Base-by-base conservation (phyloP, 352 stramenopile genomes). In the Phytophthora ramorum region DNA sequence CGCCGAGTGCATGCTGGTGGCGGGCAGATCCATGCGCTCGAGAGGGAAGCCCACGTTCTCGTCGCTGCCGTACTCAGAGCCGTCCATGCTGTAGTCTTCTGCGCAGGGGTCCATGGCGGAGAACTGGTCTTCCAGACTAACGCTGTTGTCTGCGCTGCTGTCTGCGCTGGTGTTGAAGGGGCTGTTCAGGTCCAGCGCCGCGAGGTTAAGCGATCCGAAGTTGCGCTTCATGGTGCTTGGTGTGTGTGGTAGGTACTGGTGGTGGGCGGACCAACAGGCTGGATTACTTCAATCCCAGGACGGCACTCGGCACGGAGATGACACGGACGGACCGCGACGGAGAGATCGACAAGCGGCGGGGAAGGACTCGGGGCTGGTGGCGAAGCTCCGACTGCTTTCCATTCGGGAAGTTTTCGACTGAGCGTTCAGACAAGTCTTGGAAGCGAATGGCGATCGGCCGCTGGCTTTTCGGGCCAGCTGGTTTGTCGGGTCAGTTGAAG, bases 171-270 rank as follows among this genome's bases (percentile, higher is more conserved):
- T 63, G 5, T 50, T 38, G 24, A 64, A 58, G 4, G 69, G 48
- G 20, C 43, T 57, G 20, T 66, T 61, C 41, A 82, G 62, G 60
- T 81, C 77, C 26, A 87, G 44, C 47, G 78, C 78, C n/a, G 70
- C 70, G 40, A 87, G 73, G 55, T 87, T 76, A 26, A 84, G 67
- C 26, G 78, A 87, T 55, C 78, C 78, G 52, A 76, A 87, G 64
- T 87, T 87, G 41, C 78, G 78, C 49, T 78, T 70, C 78, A 87
- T 87, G 59, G 19, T 55, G 54, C 4, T 43, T 61, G 26, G 37
- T 38, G n/a, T n/a, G n/a, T n/a, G n/a, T n/a, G n/a, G n/a, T n/a
- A n/a, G n/a, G 45, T 44, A 7, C 43, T 51, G 43, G 46, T 24
- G 30, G 46, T 38, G 37, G 34, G 28, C 57, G 14, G 17, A 51